These are phyloP conservation scores for Buxus sempervirens DNA, from an alignment of 164 flowering plant species.

Conservation along the genomic window DNA sequence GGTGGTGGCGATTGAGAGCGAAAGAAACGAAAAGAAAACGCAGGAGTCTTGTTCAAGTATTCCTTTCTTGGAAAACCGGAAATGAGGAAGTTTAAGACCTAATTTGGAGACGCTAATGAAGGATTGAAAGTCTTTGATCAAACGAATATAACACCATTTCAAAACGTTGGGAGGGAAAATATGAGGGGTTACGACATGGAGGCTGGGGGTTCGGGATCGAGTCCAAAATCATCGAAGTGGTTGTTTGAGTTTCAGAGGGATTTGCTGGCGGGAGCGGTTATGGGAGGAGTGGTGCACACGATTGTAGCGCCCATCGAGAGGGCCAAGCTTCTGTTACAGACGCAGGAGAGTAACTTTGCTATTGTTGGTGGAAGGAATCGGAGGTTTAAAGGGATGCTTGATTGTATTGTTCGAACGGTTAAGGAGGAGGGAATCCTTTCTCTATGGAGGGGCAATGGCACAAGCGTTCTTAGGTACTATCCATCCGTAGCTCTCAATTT, in stretches of 20 bases:
- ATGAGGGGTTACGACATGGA: slow-evolving; percentile 19
- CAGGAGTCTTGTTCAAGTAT: no score
- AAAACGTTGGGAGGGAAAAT: background rate
- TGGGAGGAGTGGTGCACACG: slow-evolving; percentile 93
- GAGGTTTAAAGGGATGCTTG: slow-evolving; percentile 87
- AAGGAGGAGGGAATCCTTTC: slow-evolving; percentile 86
- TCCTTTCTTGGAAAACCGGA: no score
- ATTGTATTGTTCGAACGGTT: slow-evolving; percentile 68
- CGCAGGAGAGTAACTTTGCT: slow-evolving; percentile 90
- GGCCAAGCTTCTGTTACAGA: slow-evolving; percentile 85
- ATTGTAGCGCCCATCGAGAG: slow-evolving; percentile 96
- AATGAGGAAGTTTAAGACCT: background rate
- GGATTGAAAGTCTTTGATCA: background rate
- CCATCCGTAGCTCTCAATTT: slow-evolving; percentile 98
- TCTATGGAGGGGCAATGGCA: slow-evolving; percentile 96
- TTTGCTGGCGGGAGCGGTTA: slow-evolving; percentile 80
- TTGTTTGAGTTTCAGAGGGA: slow-evolving; percentile 59
- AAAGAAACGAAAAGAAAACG: background rate
- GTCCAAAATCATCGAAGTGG: slow-evolving; percentile 23
- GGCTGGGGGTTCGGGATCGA: background rate
- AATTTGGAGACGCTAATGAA: background rate
- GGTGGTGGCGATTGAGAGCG: background rate
- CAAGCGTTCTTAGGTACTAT: slow-evolving; percentile 82
- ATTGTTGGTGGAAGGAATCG: slow-evolving; percentile 54
- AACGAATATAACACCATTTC: background rate